Evolutionary conservation across 1,139 yeast genomes (phyloP).

Genomic region (Debaryomyces udenii): DNA sequence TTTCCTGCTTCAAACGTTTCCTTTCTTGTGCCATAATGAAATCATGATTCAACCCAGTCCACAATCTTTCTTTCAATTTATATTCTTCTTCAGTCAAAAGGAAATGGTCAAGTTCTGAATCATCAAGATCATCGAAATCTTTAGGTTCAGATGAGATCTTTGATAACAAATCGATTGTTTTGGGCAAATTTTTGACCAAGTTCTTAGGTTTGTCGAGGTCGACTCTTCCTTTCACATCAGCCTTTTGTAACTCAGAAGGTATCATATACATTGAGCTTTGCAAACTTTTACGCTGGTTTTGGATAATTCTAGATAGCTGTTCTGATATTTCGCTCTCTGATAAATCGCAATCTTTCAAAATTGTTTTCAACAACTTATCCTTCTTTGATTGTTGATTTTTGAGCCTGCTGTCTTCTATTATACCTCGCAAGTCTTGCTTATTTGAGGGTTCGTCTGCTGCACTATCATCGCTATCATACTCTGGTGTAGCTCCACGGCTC

Average conservation of each 20-base stretch:
- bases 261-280: conserved; percentile 22
- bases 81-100: conserved; percentile 70
- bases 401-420: conserved; percentile 11
- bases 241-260: conserved; percentile 25
- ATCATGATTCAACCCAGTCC: conserved; percentile 90
- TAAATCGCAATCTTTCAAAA: conserved; percentile 30
- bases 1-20: conserved; percentile 80
- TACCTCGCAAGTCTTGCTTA: conserved; percentile 6
- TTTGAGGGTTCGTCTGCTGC: conserved; percentile 1
- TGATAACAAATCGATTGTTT: conserved; percentile 53
- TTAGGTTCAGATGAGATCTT: conserved; percentile 63
- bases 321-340: conserved; percentile 19
- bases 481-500: conserved; percentile 13
- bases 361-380: conserved; percentile 22
- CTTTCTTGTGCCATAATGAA: conserved; percentile 83
- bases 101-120: conserved; percentile 66
- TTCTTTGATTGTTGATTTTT: conserved; percentile 20
- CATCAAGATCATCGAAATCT: conserved; percentile 76
- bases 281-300: conserved; percentile 25
- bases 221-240: conserved; percentile 23
- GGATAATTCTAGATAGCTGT: conserved; percentile 26
- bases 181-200: conserved; percentile 54
- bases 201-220: conserved; percentile 56
- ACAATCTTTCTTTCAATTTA: conserved; percentile 70
- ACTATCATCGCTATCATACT: conserved; percentile 9